Conservation (phyloP, 805 yeast species). For the Starmerella asiatica region DNA sequence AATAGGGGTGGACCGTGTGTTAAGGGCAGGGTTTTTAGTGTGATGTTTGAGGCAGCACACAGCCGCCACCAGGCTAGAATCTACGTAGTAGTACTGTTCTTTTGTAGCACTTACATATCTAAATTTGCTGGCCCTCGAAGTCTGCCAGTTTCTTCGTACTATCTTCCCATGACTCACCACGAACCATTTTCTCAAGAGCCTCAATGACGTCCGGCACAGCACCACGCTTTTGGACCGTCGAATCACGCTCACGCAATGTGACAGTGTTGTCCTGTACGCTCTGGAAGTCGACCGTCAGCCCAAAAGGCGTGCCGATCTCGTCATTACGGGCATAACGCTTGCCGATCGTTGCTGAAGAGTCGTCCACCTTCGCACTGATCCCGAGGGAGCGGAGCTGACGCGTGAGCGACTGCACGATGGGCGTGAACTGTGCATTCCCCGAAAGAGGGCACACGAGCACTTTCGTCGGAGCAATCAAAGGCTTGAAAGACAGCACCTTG, state of each 20-base stretch:
- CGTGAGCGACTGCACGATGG: constrained; percentile 58
- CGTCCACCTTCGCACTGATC: constrained; percentile 91
- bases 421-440: constrained; percentile 63
- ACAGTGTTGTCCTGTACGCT: constrained; percentile 76
- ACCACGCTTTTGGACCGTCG: constrained; percentile 95
- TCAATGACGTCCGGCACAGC: constrained; percentile 54
- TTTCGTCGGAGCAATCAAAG: constrained; percentile 94
- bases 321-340: constrained; percentile 96
- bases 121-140: constrained; percentile 50
- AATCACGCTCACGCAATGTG: constrained; percentile 93
- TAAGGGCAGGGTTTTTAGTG: no score
- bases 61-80: no score
- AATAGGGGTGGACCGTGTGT: no score
- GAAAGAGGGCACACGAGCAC: constrained; percentile 91
- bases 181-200: constrained; percentile 60
- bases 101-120: background rate
- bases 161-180: constrained; percentile 68
- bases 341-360: constrained; percentile 94
- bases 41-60: no score
- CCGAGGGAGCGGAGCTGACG: constrained; percentile 60
- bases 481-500: constrained; percentile 84
- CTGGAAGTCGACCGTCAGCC: constrained; percentile 93
- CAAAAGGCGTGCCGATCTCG: constrained; percentile 97
- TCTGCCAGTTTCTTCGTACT: constrained; percentile 62
- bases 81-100: no score